Conservation (phyloP, 805 yeast species). For the Maudiozyma saulgeensis region DNA sequence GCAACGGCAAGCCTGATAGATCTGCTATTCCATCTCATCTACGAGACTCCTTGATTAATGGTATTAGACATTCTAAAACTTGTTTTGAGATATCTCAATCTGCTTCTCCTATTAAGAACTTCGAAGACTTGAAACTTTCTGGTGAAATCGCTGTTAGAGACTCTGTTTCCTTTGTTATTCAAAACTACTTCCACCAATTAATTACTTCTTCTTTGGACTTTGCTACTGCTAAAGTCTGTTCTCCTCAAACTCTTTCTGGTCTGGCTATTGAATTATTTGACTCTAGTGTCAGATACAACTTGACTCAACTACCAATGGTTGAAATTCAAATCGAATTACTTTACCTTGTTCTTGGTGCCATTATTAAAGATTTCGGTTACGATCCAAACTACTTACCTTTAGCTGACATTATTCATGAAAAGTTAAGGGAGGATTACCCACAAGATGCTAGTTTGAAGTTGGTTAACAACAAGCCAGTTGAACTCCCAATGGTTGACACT, state of each 20-base stretch:
- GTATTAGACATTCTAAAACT: constrained; percentile 52
- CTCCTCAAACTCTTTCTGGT: constrained; percentile 29
- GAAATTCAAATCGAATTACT: constrained; percentile 22
- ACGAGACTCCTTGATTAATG: constrained; percentile 33
- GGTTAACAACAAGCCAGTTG: not conserved
- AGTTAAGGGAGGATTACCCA: constrained; percentile 2
- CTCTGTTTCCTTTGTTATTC: constrained; percentile 51
- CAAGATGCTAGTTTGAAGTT: not conserved
- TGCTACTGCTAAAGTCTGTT: constrained; percentile 36
- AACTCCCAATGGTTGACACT: not conserved
- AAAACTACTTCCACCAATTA: constrained; percentile 38
- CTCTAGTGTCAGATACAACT: constrained; percentile 24
- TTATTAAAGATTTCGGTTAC: constrained; percentile 72
- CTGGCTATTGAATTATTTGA: constrained; percentile 22
- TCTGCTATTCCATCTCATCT: constrained; percentile 12
- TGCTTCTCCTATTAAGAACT: not conserved
- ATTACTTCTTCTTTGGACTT: constrained; percentile 44
- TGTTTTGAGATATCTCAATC: constrained; percentile 27
- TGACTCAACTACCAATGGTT: constrained; percentile 10
- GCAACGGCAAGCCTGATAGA: not conserved
- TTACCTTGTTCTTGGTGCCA: constrained; percentile 54
- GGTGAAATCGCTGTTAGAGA: constrained; percentile 49
- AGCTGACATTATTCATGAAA: constrained; percentile 50
- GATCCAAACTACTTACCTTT: constrained; percentile 52
- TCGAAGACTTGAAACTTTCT: constrained; percentile 18